Base-by-base conservation (phyloP, 768 basidiomycete genomes). In the Pholiota molesta region DNA sequence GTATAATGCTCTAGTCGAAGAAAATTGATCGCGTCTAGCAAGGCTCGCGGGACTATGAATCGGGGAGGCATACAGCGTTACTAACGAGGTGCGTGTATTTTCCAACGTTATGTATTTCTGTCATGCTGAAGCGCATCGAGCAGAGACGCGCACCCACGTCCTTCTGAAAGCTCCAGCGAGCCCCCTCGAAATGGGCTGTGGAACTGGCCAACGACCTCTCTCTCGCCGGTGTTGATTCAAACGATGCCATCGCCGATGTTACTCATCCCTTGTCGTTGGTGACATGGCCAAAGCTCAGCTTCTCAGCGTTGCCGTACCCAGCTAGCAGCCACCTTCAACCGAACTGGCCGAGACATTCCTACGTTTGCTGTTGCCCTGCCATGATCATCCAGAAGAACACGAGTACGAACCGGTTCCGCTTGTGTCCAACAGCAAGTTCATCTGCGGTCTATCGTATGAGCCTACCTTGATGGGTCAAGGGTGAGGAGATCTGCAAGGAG, bases 151-250 rank as follows among this genome's bases (percentile, higher is more conserved):
- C 26, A 26, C 26, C 26, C 26, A 26, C 4, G 26, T 4, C 26
- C 26, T 26, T 26, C 26, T 26, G 26, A 26, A 2, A 26, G 26
- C 4, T n/a, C n/a, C n/a, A n/a, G n/a, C n/a, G n/a, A n/a, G n/a
- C n/a, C 97, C 97, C 51, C 98, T 95, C 59, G 97, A 99, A 95
- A 96, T 80, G 97, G 97, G 79, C 94, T 99, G 61, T 99, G 97
- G 97, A 84, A 33, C 71, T 96, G 59, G 77, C 74, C 31, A 83
- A 86, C 69, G 78, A 80, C 45, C 53, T 81, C 82, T 0, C 79
- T 21, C 74, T 83, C n/a, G 80, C 79, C 52, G 76, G 81, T 39
- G 70, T 68, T 14, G 26, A 26, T 26, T 26, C 26, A 26, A 26
- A 26, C 63, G 79, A 81, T 64, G 64, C 73, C 56, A 78, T 70